phyloP scores from a whole-genome alignment of 2,329 filamentous ascomycete genomes.

The Aulographum hederae region DNA sequence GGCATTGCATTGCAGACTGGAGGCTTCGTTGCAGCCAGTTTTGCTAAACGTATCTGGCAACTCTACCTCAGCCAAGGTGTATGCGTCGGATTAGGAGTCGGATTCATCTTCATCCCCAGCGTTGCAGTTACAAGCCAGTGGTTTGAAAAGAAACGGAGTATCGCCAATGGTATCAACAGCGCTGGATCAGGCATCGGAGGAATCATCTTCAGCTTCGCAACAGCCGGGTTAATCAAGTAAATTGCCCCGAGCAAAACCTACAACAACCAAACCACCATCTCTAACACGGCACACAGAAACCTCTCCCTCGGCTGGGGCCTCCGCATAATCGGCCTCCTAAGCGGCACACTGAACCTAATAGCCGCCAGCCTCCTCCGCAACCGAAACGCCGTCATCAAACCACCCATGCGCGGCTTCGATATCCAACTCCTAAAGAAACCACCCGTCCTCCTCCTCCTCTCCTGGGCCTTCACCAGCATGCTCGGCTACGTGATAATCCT shows the following conservation, averaged over 20 bases:
- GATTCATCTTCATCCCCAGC: constrained; percentile 20
- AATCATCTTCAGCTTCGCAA: constrained; percentile 13
- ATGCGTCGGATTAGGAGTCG: constrained; percentile 21
- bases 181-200: constrained; percentile 24
- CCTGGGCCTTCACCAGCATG: constrained; percentile 26
- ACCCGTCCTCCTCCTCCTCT: constrained; percentile 19
- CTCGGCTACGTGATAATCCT: constrained; percentile 28
- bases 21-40: constrained; percentile 19
- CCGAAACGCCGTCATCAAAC: constrained; percentile 15
- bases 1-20: constrained; percentile 16
- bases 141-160: constrained; percentile 19
- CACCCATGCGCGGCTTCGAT: constrained; percentile 18
- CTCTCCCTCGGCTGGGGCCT: constrained; percentile 38
- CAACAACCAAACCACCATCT: too few relatives aligned
- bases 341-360: constrained; percentile 11
- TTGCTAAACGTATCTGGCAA: constrained; percentile 19
- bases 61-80: constrained; percentile 23
- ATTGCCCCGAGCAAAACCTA: constrained; percentile 14
- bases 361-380: constrained; percentile 15
- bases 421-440: constrained; percentile 15
- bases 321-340: constrained; percentile 17
- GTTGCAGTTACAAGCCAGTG: constrained; percentile 21
- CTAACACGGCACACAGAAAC: too few relatives aligned
- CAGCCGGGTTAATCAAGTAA: constrained; percentile 15
- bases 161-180: constrained; percentile 22